Percentiles rank a stretch among this genome's conserved stretches.
Evolutionary conservation across 83 land plant species (phyloP).

Genomic region (Thuja plicata): DNA sequence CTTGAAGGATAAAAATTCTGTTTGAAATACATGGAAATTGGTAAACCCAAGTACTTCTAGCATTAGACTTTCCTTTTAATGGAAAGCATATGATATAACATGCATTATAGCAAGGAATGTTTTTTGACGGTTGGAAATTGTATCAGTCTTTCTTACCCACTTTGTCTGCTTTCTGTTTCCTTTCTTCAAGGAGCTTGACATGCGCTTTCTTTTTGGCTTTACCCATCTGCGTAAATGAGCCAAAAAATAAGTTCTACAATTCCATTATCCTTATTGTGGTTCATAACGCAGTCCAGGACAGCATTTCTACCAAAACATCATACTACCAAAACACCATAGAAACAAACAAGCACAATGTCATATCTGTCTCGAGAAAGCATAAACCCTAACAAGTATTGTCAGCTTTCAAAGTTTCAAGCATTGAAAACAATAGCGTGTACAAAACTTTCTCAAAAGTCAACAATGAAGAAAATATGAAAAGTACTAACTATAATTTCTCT

Average conservation of each 20-base stretch:
- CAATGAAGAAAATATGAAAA: neutral
- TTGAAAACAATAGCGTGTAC: neutral
- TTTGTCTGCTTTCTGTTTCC: conserved; percentile 62
- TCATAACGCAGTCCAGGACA: neutral
- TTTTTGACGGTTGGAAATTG: neutral
- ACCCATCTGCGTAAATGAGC: conserved; percentile 52
- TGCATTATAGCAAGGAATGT: neutral
- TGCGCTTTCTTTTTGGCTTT: conserved; percentile 52
- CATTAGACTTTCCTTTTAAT: neutral
- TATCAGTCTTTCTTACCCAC: neutral
- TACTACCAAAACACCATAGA: neutral
- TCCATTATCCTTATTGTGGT: neutral
- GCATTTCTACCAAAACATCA: neutral
- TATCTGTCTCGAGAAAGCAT: neutral
- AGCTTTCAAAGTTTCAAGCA: neutral
- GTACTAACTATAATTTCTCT: neutral
- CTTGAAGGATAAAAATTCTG: neutral
- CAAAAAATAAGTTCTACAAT: neutral
- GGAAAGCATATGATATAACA: neutral
- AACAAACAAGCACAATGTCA: neutral
- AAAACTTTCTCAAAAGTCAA: neutral
- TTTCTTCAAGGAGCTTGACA: conserved; percentile 62
- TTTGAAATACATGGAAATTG: neutral
- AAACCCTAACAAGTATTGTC: neutral
- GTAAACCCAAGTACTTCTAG: neutral